Conservation (phyloP, 2,329 filamentous ascomycete genomes). For the Trichoderma citrinoviride region DNA sequence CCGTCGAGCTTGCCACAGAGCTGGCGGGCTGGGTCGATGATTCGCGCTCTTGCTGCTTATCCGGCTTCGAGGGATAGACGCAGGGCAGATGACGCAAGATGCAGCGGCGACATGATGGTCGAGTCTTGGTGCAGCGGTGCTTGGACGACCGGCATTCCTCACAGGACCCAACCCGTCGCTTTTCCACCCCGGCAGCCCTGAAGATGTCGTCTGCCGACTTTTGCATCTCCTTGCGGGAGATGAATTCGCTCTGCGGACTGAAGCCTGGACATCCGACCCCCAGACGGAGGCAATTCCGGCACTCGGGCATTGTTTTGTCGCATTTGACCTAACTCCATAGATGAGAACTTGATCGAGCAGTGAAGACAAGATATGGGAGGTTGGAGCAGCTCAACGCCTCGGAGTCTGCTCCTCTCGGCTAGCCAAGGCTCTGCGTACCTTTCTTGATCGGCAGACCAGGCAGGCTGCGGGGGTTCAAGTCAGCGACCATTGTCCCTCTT, state of each 20-base stretch:
- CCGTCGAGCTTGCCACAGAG: constrained; percentile 14
- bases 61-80: constrained; percentile 24
- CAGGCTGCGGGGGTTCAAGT: constrained; percentile 19
- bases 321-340: constrained; percentile 27
- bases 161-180: constrained; percentile 31
- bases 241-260: constrained; percentile 24
- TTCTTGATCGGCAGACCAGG: constrained; percentile 24
- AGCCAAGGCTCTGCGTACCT: constrained; percentile 14
- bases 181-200: constrained; percentile 30
- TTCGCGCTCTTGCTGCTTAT: constrained; percentile 19
- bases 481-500: not conserved
- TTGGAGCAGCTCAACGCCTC: not conserved
- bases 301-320: constrained; percentile 25
- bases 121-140: constrained; percentile 29
- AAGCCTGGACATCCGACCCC: constrained; percentile 31
- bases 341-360: not conserved
- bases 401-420: not conserved
- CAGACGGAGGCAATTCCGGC: constrained; percentile 27
- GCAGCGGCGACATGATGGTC: constrained; percentile 31
- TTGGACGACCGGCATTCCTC: constrained; percentile 31
- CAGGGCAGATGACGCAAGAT: constrained; percentile 26
- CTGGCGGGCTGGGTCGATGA: constrained; percentile 15
- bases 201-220: constrained; percentile 31
- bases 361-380: not conserved
- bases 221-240: constrained; percentile 27